Evolutionary conservation across 1,284 basidiomycete species (phyloP).

Genomic region (Cutaneotrichosporon mucoides): DNA sequence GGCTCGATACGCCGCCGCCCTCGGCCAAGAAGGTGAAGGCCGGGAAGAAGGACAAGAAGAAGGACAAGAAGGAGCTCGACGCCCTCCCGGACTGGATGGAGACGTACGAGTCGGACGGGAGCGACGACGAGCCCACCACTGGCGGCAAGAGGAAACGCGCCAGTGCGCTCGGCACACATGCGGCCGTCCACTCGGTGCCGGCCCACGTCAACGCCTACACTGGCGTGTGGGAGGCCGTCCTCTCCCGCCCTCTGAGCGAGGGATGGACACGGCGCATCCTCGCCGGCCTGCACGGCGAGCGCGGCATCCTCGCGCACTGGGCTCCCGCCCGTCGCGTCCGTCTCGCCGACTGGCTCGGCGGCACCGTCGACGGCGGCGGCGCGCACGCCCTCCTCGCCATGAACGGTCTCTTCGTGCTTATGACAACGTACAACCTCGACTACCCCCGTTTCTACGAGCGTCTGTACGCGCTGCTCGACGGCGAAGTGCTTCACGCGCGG

Average conservation of each 20-base stretch:
- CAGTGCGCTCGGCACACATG: conserved; percentile 31
- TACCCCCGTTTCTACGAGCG: conserved; percentile 93
- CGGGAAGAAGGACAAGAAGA: conserved; percentile 49
- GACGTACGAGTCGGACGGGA: conserved; percentile 43
- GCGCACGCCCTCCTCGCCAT: conserved; percentile 84
- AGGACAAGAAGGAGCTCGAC: conserved; percentile 34
- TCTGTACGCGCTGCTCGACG: conserved; percentile 82
- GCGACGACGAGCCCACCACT: conserved; percentile 49
- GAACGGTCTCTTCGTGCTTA: conserved; percentile 86
- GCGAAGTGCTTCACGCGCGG: conserved; percentile 82
- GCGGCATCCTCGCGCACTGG: conserved; percentile 44
- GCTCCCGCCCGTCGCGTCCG: conserved; percentile 57
- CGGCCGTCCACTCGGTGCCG: conserved; percentile 31
- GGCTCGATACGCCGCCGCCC: conserved; percentile 57
- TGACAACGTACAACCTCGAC: conserved; percentile 91
- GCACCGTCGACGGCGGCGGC: conserved; percentile 80
- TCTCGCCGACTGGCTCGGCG: conserved; percentile 91
- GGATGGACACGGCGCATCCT: conserved; percentile 39
- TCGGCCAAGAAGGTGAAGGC: conserved; percentile 41
- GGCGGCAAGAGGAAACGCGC: conserved; percentile 31
- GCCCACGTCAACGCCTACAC: conserved; percentile 37
- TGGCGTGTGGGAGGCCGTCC: conserved; percentile 35
- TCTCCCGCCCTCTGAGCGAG: conserved; percentile 27
- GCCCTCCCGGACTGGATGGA: conserved; percentile 48
- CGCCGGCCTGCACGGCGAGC: conserved; percentile 40